phyloP scores from a whole-genome alignment of 1,284 basidiomycete species.

The Volvariella volvacea region DNA sequence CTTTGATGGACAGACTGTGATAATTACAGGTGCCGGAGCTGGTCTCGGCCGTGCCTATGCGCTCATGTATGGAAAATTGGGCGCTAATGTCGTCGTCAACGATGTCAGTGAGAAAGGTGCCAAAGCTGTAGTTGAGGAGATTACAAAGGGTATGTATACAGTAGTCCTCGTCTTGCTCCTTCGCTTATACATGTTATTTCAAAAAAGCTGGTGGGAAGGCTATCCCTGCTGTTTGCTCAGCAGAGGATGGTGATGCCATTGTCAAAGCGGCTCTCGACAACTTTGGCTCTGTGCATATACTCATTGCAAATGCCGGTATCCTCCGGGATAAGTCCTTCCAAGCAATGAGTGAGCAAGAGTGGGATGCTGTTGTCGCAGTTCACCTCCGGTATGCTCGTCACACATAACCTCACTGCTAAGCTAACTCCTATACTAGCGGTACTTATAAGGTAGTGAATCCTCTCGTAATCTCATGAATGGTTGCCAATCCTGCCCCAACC shows the following conservation, averaged over 20 bases:
- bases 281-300: conserved; percentile 85
- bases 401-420: conserved; percentile 1
- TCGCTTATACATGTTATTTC: conserved; percentile 3
- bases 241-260: conserved; percentile 87
- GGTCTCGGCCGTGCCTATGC: conserved; percentile 93
- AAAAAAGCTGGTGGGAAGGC: conserved; percentile 92
- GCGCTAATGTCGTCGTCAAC: conserved; percentile 96
- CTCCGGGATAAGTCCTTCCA: conserved; percentile 89
- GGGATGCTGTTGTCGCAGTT: conserved; percentile 89
- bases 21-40: conserved; percentile 91
- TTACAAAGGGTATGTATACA: conserved; percentile 61
- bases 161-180: background rate
- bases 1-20: conserved; percentile 88
- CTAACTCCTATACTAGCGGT: conserved; percentile 30
- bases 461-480: background rate
- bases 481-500: background rate
- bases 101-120: conserved; percentile 89
- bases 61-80: conserved; percentile 83
- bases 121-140: conserved; percentile 80
- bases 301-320: conserved; percentile 95
- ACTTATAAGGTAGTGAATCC: conserved; percentile 53
- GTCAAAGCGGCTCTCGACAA: conserved; percentile 84
- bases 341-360: conserved; percentile 87
- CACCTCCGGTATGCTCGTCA: conserved; percentile 61
- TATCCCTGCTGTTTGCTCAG: conserved; percentile 77